Base-by-base conservation (phyloP, 352 stramenopile genomes). In the Globisporangium paddicum region DNA sequence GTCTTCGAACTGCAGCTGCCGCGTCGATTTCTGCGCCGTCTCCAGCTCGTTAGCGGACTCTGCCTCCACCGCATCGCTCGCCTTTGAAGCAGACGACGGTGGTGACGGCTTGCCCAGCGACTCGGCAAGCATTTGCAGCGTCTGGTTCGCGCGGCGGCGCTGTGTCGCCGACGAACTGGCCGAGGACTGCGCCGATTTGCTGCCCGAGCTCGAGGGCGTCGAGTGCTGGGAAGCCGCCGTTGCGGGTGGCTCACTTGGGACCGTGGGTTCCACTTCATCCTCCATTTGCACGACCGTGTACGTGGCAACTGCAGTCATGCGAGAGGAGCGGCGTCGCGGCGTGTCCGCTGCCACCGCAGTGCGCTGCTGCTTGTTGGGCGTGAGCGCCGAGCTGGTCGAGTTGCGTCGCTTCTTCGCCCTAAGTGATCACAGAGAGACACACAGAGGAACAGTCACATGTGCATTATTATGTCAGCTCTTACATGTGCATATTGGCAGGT, bases 1-100 rank as follows among this genome's bases (percentile, higher is more conserved):
- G n/a, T 45, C 66, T 19, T 50, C 47, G 23, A 80, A 81, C 28
- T 76, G 52, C 28, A 86, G 30, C 35, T 80, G 71, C 14, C 66
- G 68, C 10, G 64, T 58, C 10, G 62, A 53, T 30, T 7, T 30
- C 30, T 44, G 45, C 9, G 28, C 26, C 25, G 8, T 18, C 0
- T 16, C 16, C 10, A 26, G 18, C 55, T 46, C 32, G 45, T 57
- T 32, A 53, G 60, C n/a, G 18, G 45, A 23, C 1, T 37, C 46
- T 38, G 30, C 30, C 8, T 52, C 46, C 16, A 2, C 45, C 13
- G 28, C 14, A 10, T 42, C 37, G 16, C 37, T 42, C 9, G 2
- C 37, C 3, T 42, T 42, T 2, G 37, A 42, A 19, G 37, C 37
- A 42, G 37, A 21, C 37, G 45, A 50, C 6, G 41, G 53, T 25